phyloP scores from a whole-genome alignment of 1,139 yeast species.

The Scheffersomyces lignicola region DNA sequence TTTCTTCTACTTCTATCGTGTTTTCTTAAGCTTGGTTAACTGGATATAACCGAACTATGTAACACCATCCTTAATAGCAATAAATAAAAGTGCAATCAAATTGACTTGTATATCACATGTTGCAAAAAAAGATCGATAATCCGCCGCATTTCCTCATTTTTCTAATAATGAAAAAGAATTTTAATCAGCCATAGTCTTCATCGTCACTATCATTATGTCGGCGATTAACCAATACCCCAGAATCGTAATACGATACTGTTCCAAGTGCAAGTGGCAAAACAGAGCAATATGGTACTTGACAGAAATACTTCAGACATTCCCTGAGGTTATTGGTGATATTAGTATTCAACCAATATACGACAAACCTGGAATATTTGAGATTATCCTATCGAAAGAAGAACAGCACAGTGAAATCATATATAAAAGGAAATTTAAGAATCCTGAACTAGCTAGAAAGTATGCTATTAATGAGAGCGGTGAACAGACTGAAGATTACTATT shows the following conservation, averaged over 20 bases:
- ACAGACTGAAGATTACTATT: slow-evolving; percentile 32
- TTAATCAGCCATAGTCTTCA: neutral
- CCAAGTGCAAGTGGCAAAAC: slow-evolving; percentile 50
- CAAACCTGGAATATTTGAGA: slow-evolving; percentile 40
- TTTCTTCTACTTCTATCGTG: too few species aligned
- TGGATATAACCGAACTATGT: too few species aligned
- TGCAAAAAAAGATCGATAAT: too few species aligned
- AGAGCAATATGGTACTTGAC: slow-evolving; percentile 49
- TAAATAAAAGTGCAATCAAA: too few species aligned
- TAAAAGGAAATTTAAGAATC: slow-evolving; percentile 37
- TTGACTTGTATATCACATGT: too few species aligned
- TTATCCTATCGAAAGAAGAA: slow-evolving; percentile 16
- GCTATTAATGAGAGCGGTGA: slow-evolving; percentile 8
- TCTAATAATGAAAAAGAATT: too few species aligned
- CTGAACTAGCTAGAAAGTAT: slow-evolving; percentile 12
- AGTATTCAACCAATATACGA: slow-evolving; percentile 41
- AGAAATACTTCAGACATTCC: slow-evolving; percentile 46
- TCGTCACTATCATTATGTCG: too few species aligned
- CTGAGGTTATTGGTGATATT: slow-evolving; percentile 36
- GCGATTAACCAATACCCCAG: slow-evolving; percentile 22
- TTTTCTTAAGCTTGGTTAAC: too few species aligned
- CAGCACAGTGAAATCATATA: slow-evolving; percentile 26
- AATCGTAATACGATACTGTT: slow-evolving; percentile 41
- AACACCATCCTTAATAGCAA: too few species aligned
- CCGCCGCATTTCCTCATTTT: too few species aligned